Conservation (phyloP, 1,284 basidiomycete species). For the Rhodotorula sp. region DNA sequence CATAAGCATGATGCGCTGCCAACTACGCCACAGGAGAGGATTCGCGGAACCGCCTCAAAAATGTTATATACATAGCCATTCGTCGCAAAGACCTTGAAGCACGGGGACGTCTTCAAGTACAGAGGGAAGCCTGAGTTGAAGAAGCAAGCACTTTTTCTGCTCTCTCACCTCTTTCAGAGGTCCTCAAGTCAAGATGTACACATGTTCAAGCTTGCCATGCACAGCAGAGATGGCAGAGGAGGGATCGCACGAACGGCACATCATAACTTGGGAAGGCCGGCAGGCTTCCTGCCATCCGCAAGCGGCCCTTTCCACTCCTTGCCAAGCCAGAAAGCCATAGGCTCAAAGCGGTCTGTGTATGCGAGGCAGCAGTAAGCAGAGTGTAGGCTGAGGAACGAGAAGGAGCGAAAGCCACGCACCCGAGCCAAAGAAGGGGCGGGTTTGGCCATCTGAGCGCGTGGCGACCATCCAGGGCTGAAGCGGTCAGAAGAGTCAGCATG, state of each 20-base stretch:
- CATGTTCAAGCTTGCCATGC: no score
- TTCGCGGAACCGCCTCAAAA: no score
- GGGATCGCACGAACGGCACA: not conserved
- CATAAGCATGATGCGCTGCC: no score
- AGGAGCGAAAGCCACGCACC: not conserved
- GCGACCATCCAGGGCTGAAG: conserved; percentile 34
- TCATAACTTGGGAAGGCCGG: not conserved
- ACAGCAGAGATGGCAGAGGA: not conserved
- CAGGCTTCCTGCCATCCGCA: not conserved
- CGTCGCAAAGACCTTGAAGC: no score
- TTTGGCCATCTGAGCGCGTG: conserved; percentile 21
- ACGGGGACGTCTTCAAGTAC: no score
- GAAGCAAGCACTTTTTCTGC: no score
- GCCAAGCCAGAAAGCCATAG: conserved; percentile 34
- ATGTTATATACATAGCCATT: no score
- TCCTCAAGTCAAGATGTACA: no score
- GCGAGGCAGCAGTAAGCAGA: no score
- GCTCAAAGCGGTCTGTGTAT: conserved; percentile 33
- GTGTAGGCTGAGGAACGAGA: not conserved
- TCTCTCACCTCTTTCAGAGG: no score
- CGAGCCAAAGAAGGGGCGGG: conserved; percentile 28
- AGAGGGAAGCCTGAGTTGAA: no score
- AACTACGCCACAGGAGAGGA: no score
- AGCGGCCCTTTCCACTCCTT: conserved; percentile 31
- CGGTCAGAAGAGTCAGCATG: not conserved